A percentile compares a stretch with the other conserved stretches of the same genome.
These are phyloP conservation scores for Teunomyces gatunensis DNA, from an alignment of 805 yeast genomes.

Conservation along the genomic window DNA sequence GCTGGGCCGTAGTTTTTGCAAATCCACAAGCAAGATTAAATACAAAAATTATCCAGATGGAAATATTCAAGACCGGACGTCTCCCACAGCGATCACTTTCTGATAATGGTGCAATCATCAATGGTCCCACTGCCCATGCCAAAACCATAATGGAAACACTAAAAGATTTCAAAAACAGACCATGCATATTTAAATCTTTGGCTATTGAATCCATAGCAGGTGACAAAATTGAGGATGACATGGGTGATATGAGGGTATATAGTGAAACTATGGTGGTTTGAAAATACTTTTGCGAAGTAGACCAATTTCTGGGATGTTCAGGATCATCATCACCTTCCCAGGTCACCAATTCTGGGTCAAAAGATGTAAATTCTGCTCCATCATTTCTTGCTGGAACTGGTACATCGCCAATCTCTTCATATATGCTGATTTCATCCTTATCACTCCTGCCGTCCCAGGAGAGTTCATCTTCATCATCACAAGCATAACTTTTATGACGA, in stretches of 20 bases:
- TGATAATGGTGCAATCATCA: constrained; percentile 38
- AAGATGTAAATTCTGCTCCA: constrained; percentile 29
- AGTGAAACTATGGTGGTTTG: constrained; percentile 29
- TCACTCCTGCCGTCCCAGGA: not conserved
- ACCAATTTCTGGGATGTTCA: constrained; percentile 37
- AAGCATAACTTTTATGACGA: not conserved
- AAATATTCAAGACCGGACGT: constrained; percentile 28
- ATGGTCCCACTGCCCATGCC: constrained; percentile 42
- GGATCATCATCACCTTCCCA: constrained; percentile 34
- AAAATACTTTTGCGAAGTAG: constrained; percentile 16
- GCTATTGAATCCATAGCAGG: constrained; percentile 34
- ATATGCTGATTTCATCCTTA: constrained; percentile 12
- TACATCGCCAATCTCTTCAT: constrained; percentile 19
- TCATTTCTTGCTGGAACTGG: constrained; percentile 24
- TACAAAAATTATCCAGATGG: constrained; percentile 32
- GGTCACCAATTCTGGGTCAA: constrained; percentile 39
- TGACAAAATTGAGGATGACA: constrained; percentile 40
- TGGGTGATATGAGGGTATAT: constrained; percentile 39
- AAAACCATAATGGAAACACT: constrained; percentile 36
- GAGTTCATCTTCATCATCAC: not conserved
- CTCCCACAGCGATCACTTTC: constrained; percentile 38
- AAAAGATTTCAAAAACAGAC: constrained; percentile 23
- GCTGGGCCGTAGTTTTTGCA: constrained; percentile 29
- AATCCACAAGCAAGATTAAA: constrained; percentile 40
- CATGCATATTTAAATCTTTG: constrained; percentile 26